Conservation (phyloP, 768 basidiomycete species). For the Suillus paluster region DNA sequence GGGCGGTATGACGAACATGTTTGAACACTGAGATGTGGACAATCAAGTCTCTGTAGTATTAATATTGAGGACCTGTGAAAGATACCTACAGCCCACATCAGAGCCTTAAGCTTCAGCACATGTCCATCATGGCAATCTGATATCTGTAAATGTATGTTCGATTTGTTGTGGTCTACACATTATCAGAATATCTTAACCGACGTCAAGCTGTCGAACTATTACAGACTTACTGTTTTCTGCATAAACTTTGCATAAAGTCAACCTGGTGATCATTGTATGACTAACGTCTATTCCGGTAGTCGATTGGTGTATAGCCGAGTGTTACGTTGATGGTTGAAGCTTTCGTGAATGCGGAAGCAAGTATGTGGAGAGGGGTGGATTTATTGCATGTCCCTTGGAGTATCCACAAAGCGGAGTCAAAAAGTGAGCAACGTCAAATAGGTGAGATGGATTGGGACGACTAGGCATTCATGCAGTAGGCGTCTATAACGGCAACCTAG, state of each 20-base stretch:
- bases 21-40: background rate
- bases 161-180: background rate
- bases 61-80: background rate
- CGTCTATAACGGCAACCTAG: constrained; percentile 25
- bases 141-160: background rate
- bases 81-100: background rate
- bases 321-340: constrained; percentile 5
- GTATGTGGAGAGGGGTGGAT: background rate
- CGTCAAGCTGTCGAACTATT: background rate
- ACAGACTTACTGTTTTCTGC: constrained; percentile 3
- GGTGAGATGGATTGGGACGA: constrained; percentile 9
- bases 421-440: background rate
- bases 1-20: constrained; percentile 3
- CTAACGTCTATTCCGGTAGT: constrained; percentile 2
- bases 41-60: background rate
- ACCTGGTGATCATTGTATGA: background rate
- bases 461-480: constrained; percentile 11
- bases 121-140: background rate
- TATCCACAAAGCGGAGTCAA: background rate
- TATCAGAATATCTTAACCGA: constrained; percentile 2
- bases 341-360: background rate
- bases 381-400: background rate
- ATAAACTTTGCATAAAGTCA: background rate
- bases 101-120: background rate
- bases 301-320: background rate